Evolutionary conservation across 495 filamentous ascomycete genomes (phyloP).

Genomic region (Zalerion maritima): DNA sequence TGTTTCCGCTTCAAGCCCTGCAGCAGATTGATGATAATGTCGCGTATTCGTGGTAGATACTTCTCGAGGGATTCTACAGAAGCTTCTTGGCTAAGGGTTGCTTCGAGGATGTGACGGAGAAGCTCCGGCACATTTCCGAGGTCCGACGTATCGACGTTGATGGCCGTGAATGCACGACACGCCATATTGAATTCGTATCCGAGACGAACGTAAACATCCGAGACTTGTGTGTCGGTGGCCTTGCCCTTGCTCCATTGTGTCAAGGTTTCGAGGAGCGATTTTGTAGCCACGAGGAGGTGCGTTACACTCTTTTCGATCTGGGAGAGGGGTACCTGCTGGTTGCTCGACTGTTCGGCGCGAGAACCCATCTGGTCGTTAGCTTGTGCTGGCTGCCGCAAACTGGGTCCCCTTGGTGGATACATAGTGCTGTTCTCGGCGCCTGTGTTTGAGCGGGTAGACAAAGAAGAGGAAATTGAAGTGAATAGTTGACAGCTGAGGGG

Average conservation of each 20-base stretch:
- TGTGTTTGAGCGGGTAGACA: no score
- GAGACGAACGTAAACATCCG: slow-evolving; percentile 91
- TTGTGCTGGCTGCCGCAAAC: no score
- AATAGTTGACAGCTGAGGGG: slow-evolving; percentile 14
- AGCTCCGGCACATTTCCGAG: slow-evolving; percentile 90
- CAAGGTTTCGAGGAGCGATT: slow-evolving; percentile 91
- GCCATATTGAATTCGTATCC: slow-evolving; percentile 99
- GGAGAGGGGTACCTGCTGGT: slow-evolving; percentile 44
- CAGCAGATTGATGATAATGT: slow-evolving; percentile 95
- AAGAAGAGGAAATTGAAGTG: no score
- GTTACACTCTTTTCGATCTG: slow-evolving; percentile 98
- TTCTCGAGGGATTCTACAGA: slow-evolving; percentile 81
- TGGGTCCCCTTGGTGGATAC: no score
- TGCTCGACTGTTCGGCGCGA: slow-evolving; percentile 28
- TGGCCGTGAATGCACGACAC: slow-evolving; percentile 86
- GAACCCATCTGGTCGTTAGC: no score
- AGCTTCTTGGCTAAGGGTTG: slow-evolving; percentile 92
- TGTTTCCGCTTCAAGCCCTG: slow-evolving; percentile 96
- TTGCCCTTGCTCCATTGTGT: slow-evolving; percentile 91
- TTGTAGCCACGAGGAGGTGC: slow-evolving; percentile 91
- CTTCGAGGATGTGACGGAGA: slow-evolving; percentile 78
- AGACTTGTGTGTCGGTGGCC: slow-evolving; percentile 86
- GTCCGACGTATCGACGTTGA: slow-evolving; percentile 87
- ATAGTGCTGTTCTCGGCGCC: no score
- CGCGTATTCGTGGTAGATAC: slow-evolving; percentile 82